Conservation (phyloP, 305 asterid genomes). For the Ajuga reptans region DNA sequence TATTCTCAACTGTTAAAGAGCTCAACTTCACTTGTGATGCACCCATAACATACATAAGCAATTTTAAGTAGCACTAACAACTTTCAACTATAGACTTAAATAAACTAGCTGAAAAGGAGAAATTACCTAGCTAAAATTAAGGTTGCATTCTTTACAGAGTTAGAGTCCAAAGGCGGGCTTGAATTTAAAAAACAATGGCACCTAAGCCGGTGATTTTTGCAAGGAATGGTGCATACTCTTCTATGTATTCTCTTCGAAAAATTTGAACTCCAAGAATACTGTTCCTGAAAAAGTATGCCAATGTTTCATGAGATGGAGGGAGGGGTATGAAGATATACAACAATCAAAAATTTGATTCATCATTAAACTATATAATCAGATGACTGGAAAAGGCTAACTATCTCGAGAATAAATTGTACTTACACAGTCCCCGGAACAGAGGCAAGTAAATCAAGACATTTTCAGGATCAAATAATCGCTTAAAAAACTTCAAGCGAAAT, state of each 20-base stretch:
- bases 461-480: neutral
- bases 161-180: constrained; percentile 39
- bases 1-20: neutral
- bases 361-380: neutral
- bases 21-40: neutral
- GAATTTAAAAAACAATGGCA: constrained; percentile 59
- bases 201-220: constrained; percentile 41
- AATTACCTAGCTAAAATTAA: constrained; percentile 55
- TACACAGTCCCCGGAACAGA: neutral
- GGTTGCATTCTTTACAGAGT: constrained; percentile 53
- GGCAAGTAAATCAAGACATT: neutral
- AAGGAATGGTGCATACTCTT: constrained; percentile 33
- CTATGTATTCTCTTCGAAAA: constrained; percentile 38
- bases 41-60: neutral
- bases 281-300: constrained; percentile 38
- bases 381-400: neutral
- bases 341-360: neutral
- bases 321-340: neutral
- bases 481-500: neutral
- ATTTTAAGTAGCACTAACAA: neutral
- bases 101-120: constrained; percentile 9
- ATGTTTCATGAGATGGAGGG: neutral
- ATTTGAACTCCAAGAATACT: constrained; percentile 47
- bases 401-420: neutral
- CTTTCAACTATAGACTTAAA: neutral